Evolutionary conservation across 2,329 filamentous ascomycete species (phyloP), one percentile per base, ranked within the genome.

Genomic region (Ophiostoma ips): DNA sequence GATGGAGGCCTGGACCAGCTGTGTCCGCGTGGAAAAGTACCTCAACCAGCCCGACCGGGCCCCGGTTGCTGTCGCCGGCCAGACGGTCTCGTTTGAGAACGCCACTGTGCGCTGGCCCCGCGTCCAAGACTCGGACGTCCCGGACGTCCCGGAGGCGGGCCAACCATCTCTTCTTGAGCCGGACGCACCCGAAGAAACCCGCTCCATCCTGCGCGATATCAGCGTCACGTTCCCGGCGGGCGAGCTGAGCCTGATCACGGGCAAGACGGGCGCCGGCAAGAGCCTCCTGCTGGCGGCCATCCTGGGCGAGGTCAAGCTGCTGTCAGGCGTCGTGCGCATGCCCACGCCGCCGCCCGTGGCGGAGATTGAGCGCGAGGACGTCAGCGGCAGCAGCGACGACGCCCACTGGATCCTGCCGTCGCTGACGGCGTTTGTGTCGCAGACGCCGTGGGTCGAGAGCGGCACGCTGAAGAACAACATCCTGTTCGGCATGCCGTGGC

Each of bases 401-500:
- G 48, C 50, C 34, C 56, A 61, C 8, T 66, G 64, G 64, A 58
- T 66, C n/a, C 51, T 68, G 21, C 63, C 66, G 0, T 56, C 60
- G 12, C 58, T 68, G 21, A 65, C 68, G 6, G 65, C 68, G 0
- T 71, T 70, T 55, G 69, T 71, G 5, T 67, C 69, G 10, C 71
- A 73, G 53, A 66, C 64, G 1, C 66, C 71, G 0, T 73, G 70
- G 70, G 61, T 73, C 13, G 68, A 72, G 52, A 69, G 68, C 30
- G 66, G 66, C 5, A 68, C 68, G 0, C 57, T 72, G 11, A 61
- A 59, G 8, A 64, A 72, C 18, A 73, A 73, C 53, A 69, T 73
- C 35, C 49, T 67, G 2, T 72, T 72, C 46, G 70, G 69, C 13
- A 60, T 66, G 19, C 60, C 62, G 1, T 66, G 67, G 38, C 60